Percentiles rank a stretch among this genome's conserved stretches.
These are phyloP conservation scores for Notholithocarpus densiflorus DNA, from an alignment of 306 rosid species.

Conservation along the genomic window DNA sequence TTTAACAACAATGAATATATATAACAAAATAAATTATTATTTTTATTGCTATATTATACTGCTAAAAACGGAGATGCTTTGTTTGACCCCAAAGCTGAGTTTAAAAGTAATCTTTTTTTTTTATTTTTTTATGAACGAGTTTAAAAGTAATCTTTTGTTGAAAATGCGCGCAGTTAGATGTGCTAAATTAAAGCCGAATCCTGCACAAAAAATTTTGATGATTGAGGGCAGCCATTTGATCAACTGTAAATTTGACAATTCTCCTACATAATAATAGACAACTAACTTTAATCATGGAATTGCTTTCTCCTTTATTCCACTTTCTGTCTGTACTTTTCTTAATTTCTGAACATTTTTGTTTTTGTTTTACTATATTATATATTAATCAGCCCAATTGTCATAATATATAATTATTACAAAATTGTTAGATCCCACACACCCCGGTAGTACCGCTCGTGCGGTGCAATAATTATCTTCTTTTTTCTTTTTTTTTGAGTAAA, in stretches of 20 bases:
- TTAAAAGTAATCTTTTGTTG: too few species aligned
- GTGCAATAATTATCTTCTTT: background rate
- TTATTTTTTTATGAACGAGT: too few species aligned
- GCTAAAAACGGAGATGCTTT: too few species aligned
- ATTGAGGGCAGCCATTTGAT: background rate
- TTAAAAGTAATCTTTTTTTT: background rate
- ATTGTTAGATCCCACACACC: background rate
- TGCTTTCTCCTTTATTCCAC: background rate
- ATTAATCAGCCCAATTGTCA: background rate
- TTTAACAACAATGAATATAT: background rate
- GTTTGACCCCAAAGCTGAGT: background rate
- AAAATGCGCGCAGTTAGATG: background rate
- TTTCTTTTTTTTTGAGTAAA: too few species aligned
- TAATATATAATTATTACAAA: background rate
- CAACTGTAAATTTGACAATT: background rate
- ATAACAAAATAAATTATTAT: too few species aligned
- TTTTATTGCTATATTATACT: too few species aligned
- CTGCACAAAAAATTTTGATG: background rate
- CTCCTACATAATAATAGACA: background rate
- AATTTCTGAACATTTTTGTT: background rate
- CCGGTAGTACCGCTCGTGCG: background rate
- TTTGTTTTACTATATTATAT: background rate
- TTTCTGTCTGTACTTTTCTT: background rate
- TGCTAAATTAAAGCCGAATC: background rate
- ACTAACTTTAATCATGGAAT: background rate